Conservation (phyloP, 805 yeast species). For the Ogataea paraovalis region DNA sequence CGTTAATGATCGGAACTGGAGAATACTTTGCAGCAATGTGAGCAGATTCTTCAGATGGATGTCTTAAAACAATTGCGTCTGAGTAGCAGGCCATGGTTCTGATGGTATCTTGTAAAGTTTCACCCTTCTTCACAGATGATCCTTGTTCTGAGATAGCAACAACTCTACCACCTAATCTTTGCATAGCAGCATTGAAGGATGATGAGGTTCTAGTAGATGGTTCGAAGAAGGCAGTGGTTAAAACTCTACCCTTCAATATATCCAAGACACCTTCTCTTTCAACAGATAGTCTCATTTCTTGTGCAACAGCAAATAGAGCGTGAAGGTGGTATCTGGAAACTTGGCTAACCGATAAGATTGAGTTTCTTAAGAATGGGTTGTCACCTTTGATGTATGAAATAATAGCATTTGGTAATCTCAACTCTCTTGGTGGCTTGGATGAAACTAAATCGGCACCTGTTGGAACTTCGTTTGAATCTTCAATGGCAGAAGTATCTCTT, state of each 20-base stretch:
- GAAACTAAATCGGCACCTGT: conserved; percentile 69
- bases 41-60: conserved; percentile 89
- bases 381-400: conserved; percentile 70
- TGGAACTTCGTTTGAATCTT: conserved; percentile 46
- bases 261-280: conserved; percentile 95
- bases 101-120: conserved; percentile 93
- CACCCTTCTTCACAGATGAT: conserved; percentile 98
- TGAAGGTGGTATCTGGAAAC: conserved; percentile 87
- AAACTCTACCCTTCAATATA: conserved; percentile 80
- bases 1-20: conserved; percentile 95
- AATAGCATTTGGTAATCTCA: conserved; percentile 76
- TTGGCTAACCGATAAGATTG: conserved; percentile 84
- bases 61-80: conserved; percentile 96
- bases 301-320: conserved; percentile 91
- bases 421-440: conserved; percentile 66
- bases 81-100: conserved; percentile 93
- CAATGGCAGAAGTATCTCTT: conserved; percentile 34
- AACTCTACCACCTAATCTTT: conserved; percentile 97
- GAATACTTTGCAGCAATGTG: conserved; percentile 94
- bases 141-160: conserved; percentile 79
- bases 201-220: conserved; percentile 97
- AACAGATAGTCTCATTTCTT: conserved; percentile 94
- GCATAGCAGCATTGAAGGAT: conserved; percentile 99
- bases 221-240: conserved; percentile 95
- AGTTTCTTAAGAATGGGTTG: conserved; percentile 88